These are phyloP conservation scores for Blastocystis sp. DNA, from an alignment of 352 stramenopile genomes.

Conservation along the genomic window DNA sequence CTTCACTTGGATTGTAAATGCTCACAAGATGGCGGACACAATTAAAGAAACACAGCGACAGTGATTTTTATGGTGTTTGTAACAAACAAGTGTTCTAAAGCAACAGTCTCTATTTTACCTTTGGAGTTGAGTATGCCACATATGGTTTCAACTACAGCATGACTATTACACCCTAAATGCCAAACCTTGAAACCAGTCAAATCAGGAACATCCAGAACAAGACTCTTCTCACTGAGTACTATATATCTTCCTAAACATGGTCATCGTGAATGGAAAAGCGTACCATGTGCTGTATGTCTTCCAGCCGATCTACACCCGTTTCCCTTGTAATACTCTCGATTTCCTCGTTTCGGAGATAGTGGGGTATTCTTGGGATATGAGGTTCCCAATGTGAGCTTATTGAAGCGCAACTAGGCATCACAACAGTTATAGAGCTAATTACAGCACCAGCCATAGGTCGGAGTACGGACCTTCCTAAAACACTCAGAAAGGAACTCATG, in stretches of 20 bases:
- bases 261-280: background rate
- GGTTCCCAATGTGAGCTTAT: conserved; percentile 45
- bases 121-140: conserved; percentile 46
- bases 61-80: conserved; percentile 9
- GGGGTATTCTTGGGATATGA: conserved; percentile 52
- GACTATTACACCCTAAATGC: background rate
- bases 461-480: background rate
- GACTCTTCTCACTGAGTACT: conserved; percentile 39
- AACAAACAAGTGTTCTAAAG: background rate
- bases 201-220: conserved; percentile 62
- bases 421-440: background rate
- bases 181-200: conserved; percentile 58
- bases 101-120: conserved; percentile 41
- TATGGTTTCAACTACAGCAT: conserved; percentile 58
- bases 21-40: conserved; percentile 52
- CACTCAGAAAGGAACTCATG: conserved; percentile 19
- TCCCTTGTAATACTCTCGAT: conserved; percentile 59
- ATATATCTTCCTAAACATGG: conserved; percentile 36
- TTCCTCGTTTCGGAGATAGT: conserved; percentile 54
- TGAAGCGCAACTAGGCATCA: conserved; percentile 48
- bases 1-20: conserved; percentile 58
- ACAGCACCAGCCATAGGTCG: conserved; percentile 41
- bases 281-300: conserved; percentile 56
- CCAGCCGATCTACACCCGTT: conserved; percentile 38
- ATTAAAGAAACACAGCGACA: conserved; percentile 41